These are phyloP conservation scores for Phytophthora syringae DNA, from an alignment of 352 stramenopile species.

Conservation along the genomic window DNA sequence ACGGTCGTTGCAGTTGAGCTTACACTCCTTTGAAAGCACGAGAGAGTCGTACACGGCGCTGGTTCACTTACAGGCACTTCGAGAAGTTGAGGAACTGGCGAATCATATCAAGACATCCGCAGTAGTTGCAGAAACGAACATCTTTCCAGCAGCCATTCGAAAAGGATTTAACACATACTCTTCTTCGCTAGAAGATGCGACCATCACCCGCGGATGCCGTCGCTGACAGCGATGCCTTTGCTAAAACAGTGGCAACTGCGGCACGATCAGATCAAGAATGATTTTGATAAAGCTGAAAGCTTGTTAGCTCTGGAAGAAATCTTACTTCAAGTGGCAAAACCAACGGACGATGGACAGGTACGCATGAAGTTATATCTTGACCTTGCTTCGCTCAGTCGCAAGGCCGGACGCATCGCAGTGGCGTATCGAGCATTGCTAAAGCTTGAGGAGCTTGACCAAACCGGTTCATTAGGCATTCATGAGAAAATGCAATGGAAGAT, in stretches of 20 bases:
- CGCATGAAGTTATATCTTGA: conserved; percentile 66
- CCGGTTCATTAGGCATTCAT: conserved; percentile 38
- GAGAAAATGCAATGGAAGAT: conserved; percentile 71
- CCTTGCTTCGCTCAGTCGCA: conserved; percentile 62
- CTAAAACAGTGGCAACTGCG: conserved; percentile 55
- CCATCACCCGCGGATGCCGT: background rate
- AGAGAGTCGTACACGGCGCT: conserved; percentile 66
- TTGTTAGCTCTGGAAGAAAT: conserved; percentile 70
- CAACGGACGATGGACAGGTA: conserved; percentile 27
- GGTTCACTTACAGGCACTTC: conserved; percentile 62
- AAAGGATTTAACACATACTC: conserved; percentile 22
- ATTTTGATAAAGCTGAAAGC: conserved; percentile 67
- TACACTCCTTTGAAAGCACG: conserved; percentile 73
- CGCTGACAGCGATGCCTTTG: conserved; percentile 28
- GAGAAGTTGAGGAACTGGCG: conserved; percentile 64
- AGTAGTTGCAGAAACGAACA: background rate
- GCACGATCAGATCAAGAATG: conserved; percentile 47
- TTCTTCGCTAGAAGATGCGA: conserved; percentile 3
- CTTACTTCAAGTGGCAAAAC: conserved; percentile 51
- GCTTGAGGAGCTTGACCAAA: conserved; percentile 60
- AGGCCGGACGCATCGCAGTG: conserved; percentile 68
- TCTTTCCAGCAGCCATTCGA: background rate
- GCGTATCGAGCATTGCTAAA: conserved; percentile 70
- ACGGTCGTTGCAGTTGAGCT: conserved; percentile 56
- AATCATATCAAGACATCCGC: conserved; percentile 13